Percentiles rank a stretch among this genome's conserved stretches.
Conservation (phyloP, 805 yeast species). For the Saturnispora serradocipensis region DNA sequence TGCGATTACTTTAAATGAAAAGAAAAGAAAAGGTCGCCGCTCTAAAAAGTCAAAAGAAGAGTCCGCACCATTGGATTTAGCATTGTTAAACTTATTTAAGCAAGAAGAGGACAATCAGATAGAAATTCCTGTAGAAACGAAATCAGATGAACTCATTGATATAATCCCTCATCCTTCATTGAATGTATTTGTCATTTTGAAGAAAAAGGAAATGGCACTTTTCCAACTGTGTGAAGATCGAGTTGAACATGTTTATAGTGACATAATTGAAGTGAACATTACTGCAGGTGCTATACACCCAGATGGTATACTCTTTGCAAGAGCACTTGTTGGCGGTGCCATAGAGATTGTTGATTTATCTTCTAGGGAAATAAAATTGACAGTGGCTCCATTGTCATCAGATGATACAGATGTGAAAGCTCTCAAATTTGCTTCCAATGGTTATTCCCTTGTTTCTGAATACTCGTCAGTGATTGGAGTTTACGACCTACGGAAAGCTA, state of each 20-base stretch:
- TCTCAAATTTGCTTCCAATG: conserved; percentile 33
- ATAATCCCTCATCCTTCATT: conserved; percentile 13
- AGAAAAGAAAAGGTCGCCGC: conserved; percentile 3
- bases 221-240: not conserved
- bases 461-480: conserved; percentile 14
- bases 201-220: conserved; percentile 5
- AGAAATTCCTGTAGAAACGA: not conserved
- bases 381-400: conserved; percentile 2
- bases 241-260: conserved; percentile 7
- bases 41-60: conserved; percentile 6
- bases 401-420: not conserved
- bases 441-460: conserved; percentile 42
- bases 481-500: conserved; percentile 20
- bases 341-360: conserved; percentile 12
- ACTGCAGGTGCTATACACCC: conserved; percentile 13
- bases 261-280: not conserved
- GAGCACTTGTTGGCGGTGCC: conserved; percentile 7
- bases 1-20: not conserved
- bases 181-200: conserved; percentile 5
- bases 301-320: conserved; percentile 17
- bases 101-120: not conserved
- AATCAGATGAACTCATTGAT: conserved; percentile 1
- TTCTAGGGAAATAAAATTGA: conserved; percentile 8
- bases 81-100: not conserved
- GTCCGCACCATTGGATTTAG: not conserved